Conservation (phyloP, 1,284 basidiomycete genomes). For the Melanopsichium pennsylvanicum region DNA sequence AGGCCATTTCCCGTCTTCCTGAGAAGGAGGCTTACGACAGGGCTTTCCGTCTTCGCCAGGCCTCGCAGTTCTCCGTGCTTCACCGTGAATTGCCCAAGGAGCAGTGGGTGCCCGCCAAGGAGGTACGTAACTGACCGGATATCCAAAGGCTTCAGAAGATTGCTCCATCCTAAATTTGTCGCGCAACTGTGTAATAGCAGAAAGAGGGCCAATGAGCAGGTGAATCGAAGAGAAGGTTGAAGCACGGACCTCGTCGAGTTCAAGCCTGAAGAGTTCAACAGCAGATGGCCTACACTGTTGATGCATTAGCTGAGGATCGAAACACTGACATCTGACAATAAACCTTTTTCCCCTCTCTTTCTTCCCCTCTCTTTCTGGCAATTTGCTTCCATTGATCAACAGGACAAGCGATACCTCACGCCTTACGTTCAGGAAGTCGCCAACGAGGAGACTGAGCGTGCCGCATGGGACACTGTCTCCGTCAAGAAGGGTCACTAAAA, state of each 20-base stretch:
- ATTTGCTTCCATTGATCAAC: too few species aligned
- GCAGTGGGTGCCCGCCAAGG: conserved; percentile 79
- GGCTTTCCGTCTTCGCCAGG: conserved; percentile 85
- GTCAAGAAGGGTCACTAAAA: conserved; percentile 56
- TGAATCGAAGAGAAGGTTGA: too few species aligned
- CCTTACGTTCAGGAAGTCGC: conserved; percentile 80
- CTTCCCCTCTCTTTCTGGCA: too few species aligned
- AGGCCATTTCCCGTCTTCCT: conserved; percentile 78
- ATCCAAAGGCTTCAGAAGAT: too few species aligned
- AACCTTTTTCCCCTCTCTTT: conserved; percentile 5
- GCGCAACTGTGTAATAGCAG: too few species aligned
- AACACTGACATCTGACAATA: not conserved
- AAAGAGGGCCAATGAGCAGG: too few species aligned
- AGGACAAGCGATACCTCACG: conserved; percentile 91
- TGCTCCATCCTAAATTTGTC: too few species aligned
- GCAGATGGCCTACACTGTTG: too few species aligned
- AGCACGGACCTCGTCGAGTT: too few species aligned
- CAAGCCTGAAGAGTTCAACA: too few species aligned
- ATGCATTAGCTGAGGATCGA: too few species aligned
- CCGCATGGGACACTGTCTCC: conserved; percentile 77
- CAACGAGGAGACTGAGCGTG: conserved; percentile 81
- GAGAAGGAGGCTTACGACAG: conserved; percentile 86
- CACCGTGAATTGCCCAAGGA: conserved; percentile 86
- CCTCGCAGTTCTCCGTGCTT: conserved; percentile 79
- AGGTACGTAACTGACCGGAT: too few species aligned